A percentile compares a stretch with the other conserved stretches of the same genome.
phyloP scores from a whole-genome alignment of 495 filamentous ascomycete genomes.

The Tuber borchii region DNA sequence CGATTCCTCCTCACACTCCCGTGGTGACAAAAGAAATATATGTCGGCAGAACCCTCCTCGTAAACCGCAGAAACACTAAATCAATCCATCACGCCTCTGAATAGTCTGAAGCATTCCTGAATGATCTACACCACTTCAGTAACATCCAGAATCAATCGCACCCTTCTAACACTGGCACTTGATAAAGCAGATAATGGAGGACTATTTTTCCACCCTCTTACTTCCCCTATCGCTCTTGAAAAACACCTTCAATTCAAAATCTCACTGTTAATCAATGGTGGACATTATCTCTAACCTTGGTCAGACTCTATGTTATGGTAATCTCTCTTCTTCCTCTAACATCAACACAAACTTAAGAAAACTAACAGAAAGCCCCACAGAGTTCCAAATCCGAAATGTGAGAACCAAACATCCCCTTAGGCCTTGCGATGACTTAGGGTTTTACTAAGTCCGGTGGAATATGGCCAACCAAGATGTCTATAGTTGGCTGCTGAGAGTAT shows the following conservation, averaged over 20 bases:
- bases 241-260: not conserved
- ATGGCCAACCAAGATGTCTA: not conserved
- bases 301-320: not conserved
- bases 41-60: no score
- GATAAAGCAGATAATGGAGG: not conserved
- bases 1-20: no score
- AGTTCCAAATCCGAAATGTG: not conserved
- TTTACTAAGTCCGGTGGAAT: not conserved
- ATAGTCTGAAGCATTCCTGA: no score
- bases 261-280: not conserved
- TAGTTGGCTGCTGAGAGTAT: not conserved
- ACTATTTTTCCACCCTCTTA: not conserved
- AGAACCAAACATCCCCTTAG: not conserved
- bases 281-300: not conserved
- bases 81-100: no score
- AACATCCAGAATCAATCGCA: no score
- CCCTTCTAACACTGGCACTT: no score
- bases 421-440: not conserved
- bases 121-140: no score
- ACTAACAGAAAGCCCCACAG: not conserved
- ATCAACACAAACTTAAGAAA: not conserved
- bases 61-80: no score
- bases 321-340: not conserved
- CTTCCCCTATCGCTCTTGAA: not conserved
- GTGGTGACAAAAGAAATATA: no score